Evolutionary conservation across 164 flowering plant genomes (phyloP).

Genomic region (Vitis amurensis): DNA sequence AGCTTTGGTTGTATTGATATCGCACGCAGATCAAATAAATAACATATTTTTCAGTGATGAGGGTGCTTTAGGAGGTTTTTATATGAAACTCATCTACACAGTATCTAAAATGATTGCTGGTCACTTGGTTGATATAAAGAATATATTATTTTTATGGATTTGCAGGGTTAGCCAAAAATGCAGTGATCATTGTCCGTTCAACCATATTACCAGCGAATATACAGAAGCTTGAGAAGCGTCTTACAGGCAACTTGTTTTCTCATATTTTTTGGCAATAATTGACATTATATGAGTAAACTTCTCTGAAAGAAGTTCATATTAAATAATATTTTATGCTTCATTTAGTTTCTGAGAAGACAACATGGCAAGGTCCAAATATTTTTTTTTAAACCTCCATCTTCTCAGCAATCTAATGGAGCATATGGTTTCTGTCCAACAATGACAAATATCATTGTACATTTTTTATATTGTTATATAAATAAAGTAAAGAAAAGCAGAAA

Average conservation of each 20-base stretch:
- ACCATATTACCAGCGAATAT: constrained; percentile 38
- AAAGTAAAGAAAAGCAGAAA: no score
- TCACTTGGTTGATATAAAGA: not conserved
- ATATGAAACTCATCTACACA: constrained; percentile 8
- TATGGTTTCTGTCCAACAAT: not conserved
- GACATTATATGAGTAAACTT: not conserved
- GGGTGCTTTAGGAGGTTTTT: constrained; percentile 54
- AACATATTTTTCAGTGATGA: constrained; percentile 45
- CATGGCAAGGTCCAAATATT: not conserved
- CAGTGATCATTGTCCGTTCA: constrained; percentile 60
- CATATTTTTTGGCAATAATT: not conserved
- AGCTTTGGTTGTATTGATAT: constrained; percentile 48
- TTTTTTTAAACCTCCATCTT: not conserved
- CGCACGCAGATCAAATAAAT: constrained; percentile 46
- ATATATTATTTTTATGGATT: constrained; percentile 2
- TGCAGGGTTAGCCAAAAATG: constrained; percentile 58
- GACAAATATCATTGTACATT: not conserved
- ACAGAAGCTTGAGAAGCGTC: constrained; percentile 58
- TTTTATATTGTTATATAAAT: not conserved
- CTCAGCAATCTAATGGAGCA: not conserved
- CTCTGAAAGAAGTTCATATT: not conserved
- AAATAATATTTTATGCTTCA: not conserved
- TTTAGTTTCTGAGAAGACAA: not conserved
- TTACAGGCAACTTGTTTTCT: constrained; percentile 46
- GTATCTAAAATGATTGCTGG: not conserved